Percentiles rank a stretch among this genome's conserved stretches.
These are phyloP conservation scores for Zymoseptoria passerinii DNA, from an alignment of 2,329 filamentous ascomycete species.

Conservation along the genomic window DNA sequence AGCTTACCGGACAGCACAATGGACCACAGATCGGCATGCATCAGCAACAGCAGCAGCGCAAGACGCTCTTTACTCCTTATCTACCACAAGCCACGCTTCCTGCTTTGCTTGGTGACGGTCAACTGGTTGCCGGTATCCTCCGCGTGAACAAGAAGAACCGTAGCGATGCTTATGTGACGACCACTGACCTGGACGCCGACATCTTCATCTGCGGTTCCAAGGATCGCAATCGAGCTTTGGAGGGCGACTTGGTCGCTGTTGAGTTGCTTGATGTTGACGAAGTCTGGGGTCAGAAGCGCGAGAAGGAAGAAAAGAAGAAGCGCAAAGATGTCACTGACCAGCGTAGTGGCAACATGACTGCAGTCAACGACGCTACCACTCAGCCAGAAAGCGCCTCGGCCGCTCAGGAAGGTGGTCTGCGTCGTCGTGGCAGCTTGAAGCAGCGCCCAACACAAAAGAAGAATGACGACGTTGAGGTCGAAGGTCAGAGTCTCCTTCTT, in stretches of 20 bases:
- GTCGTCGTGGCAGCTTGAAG: conserved; percentile 85
- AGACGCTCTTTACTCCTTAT: conserved; percentile 97
- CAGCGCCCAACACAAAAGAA: conserved; percentile 99
- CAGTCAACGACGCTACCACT: conserved; percentile 51
- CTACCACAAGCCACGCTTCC: conserved; percentile 89
- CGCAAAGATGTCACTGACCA: conserved; percentile 97
- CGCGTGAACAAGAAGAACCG: conserved; percentile 99
- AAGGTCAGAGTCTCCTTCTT: conserved; percentile 90
- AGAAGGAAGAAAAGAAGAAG: conserved; percentile 99
- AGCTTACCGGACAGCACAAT: conserved; percentile 38
- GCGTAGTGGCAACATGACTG: conserved; percentile 64
- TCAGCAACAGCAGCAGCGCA: conserved; percentile 83
- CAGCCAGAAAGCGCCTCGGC: conserved; percentile 52
- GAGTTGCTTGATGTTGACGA: conserved; percentile 97
- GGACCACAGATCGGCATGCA: conserved; percentile 38
- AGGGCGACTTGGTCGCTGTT: conserved; percentile 90
- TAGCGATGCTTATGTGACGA: conserved; percentile 95
- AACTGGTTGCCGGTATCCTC: conserved; percentile 91
- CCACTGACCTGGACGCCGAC: conserved; percentile 87
- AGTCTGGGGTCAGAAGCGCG: conserved; percentile 96
- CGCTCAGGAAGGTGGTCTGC: conserved; percentile 71
- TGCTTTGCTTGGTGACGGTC: conserved; percentile 79
- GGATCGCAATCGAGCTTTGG: conserved; percentile 91
- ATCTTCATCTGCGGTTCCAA: conserved; percentile 99
- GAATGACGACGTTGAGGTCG: conserved; percentile 98